Evolutionary conservation across 805 yeast genomes (phyloP).

Genomic region (Yarrowia sp.): DNA sequence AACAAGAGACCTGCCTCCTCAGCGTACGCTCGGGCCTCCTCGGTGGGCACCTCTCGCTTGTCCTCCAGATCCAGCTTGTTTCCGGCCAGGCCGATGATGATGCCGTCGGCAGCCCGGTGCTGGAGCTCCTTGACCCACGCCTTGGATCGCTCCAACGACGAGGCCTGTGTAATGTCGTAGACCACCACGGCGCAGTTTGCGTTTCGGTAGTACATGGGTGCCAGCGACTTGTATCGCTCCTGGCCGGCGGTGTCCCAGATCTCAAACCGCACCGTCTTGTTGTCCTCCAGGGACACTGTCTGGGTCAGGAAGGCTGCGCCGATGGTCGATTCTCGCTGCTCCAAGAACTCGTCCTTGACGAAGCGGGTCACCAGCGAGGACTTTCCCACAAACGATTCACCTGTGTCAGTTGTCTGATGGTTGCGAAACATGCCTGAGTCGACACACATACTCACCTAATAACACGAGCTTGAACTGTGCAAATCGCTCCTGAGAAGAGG

Average conservation of each 20-base stretch:
- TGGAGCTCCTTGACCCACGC: constrained; percentile 91
- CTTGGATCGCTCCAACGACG: constrained; percentile 72
- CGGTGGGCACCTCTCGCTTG: constrained; percentile 47
- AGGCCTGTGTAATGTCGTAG: constrained; percentile 67
- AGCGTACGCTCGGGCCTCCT: constrained; percentile 50
- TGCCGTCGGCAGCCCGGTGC: constrained; percentile 70
- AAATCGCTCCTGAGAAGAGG: constrained; percentile 39
- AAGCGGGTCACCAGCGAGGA: constrained; percentile 79
- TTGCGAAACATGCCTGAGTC: no score
- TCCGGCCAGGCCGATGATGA: constrained; percentile 83
- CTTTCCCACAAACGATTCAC: constrained; percentile 81
- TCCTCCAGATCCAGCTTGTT: constrained; percentile 70
- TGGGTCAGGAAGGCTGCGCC: constrained; percentile 99
- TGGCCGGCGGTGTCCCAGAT: constrained; percentile 94
- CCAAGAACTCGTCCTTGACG: constrained; percentile 66
- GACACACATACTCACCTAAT: constrained; percentile 46
- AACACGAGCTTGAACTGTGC: constrained; percentile 68
- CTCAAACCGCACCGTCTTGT: constrained; percentile 48
- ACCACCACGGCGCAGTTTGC: constrained; percentile 84
- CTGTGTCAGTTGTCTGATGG: constrained; percentile 30
- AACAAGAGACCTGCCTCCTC: constrained; percentile 51
- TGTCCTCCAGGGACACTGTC: constrained; percentile 50
- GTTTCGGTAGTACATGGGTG: constrained; percentile 81
- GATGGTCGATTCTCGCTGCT: constrained; percentile 81
- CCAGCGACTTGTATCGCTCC: constrained; percentile 75